Percentiles rank a stretch among this genome's conserved stretches.
Evolutionary conservation across 768 basidiomycete genomes (phyloP).

Genomic region (Flagelloscypha sp.): DNA sequence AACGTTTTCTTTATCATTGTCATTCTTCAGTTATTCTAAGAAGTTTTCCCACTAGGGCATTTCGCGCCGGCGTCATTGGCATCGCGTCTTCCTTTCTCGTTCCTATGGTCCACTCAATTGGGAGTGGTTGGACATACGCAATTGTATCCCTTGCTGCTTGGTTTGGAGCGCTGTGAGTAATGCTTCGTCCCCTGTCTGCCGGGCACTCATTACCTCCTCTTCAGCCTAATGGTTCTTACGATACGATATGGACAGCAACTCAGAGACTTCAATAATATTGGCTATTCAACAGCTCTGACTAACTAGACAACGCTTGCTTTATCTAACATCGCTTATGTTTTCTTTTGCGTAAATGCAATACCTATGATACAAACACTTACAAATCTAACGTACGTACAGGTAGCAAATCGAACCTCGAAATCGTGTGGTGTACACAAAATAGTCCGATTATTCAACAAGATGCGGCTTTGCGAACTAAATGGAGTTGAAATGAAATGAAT

Average conservation of each 20-base stretch:
- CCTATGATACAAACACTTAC: too few relatives aligned
- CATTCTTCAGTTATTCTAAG: too few relatives aligned
- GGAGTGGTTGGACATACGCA: conserved; percentile 9
- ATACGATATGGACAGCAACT: conserved; percentile 9
- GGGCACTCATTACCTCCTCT: not conserved
- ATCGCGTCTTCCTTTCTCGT: conserved; percentile 9
- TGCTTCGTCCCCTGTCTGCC: too few relatives aligned
- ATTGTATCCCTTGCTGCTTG: conserved; percentile 11
- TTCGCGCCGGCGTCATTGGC: not conserved
- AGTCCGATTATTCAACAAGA: too few relatives aligned
- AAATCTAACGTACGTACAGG: too few relatives aligned
- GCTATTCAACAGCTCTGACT: conserved; percentile 4
- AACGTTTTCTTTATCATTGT: conserved; percentile 14
- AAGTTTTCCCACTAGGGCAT: conserved; percentile 7
- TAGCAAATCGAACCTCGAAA: too few relatives aligned
- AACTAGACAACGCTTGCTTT: too few relatives aligned
- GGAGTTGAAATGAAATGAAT: too few relatives aligned
- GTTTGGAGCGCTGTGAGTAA: conserved; percentile 12
- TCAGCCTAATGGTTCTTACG: conserved; percentile 6
- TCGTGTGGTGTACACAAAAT: too few relatives aligned
- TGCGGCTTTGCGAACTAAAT: too few relatives aligned
- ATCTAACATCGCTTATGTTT: too few relatives aligned
- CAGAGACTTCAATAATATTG: conserved; percentile 7
- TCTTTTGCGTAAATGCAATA: too few relatives aligned
- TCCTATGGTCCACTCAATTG: conserved; percentile 12